Conservation (phyloP, 306 rosid species). For the Ammopiptanthus mongolicus region DNA sequence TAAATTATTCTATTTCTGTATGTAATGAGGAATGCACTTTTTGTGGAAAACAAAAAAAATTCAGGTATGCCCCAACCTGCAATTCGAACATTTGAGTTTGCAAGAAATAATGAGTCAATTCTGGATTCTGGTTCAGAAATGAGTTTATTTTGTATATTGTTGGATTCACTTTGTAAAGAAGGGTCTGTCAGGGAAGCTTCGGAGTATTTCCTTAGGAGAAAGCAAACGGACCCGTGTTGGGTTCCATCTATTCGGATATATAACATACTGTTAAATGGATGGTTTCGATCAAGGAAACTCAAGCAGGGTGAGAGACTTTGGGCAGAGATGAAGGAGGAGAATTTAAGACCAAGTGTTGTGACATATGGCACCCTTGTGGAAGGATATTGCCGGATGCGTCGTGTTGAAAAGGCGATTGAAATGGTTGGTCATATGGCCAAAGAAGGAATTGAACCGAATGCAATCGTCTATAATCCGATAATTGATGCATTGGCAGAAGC, state of each 20-base stretch:
- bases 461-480: slow-evolving; percentile 76
- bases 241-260: slow-evolving; percentile 60
- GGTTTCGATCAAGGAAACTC: slow-evolving; percentile 80
- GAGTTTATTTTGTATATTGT: slow-evolving; percentile 67
- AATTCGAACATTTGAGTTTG: slow-evolving; percentile 71
- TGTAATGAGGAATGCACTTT: background rate
- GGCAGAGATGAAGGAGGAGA: slow-evolving; percentile 71
- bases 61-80: slow-evolving; percentile 48
- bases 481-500: slow-evolving; percentile 83
- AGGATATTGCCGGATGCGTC: slow-evolving; percentile 83
- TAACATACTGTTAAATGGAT: slow-evolving; percentile 62
- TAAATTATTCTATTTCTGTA: background rate
- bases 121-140: slow-evolving; percentile 40
- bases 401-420: slow-evolving; percentile 61
- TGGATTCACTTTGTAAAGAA: slow-evolving; percentile 91
- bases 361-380: slow-evolving; percentile 93
- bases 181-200: slow-evolving; percentile 41
- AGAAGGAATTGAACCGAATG: slow-evolving; percentile 70
- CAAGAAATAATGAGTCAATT: slow-evolving; percentile 33
- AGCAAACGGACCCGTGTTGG: slow-evolving; percentile 29
- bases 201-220: slow-evolving; percentile 26
- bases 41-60: background rate
- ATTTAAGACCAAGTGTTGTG: slow-evolving; percentile 68
- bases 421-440: slow-evolving; percentile 65
- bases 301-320: slow-evolving; percentile 77